A percentile compares a stretch with the other conserved stretches of the same genome.
Evolutionary conservation across 2,329 filamentous ascomycete genomes (phyloP).

Genomic region (Pseudogymnoascus sp.): DNA sequence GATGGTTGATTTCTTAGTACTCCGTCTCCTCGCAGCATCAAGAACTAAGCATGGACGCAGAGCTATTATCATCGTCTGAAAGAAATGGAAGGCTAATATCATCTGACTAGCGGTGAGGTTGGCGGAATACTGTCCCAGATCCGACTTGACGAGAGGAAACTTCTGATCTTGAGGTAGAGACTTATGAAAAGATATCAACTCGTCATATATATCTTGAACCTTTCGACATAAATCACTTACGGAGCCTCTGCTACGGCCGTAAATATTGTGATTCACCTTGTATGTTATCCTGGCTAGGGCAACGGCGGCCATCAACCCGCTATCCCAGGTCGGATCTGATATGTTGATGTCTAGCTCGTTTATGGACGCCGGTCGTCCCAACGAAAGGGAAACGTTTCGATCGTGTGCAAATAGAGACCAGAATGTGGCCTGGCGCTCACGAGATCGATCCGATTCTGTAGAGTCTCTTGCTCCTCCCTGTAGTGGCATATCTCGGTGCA

Average conservation of each 20-base stretch:
- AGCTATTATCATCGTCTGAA: slow-evolving; percentile 12
- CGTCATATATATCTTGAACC: slow-evolving; percentile 8
- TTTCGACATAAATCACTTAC: slow-evolving; percentile 11
- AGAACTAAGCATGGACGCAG: slow-evolving; percentile 11
- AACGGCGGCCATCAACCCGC: background rate
- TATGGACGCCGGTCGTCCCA: slow-evolving; percentile 11
- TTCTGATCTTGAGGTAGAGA: slow-evolving; percentile 1
- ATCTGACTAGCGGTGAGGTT: slow-evolving; percentile 7
- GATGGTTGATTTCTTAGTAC: background rate
- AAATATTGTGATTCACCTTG: slow-evolving; percentile 11
- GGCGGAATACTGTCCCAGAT: background rate
- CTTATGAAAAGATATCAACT: slow-evolving; percentile 10
- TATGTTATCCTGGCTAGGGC: slow-evolving; percentile 9
- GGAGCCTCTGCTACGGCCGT: slow-evolving; percentile 9
- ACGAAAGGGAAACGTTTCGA: slow-evolving; percentile 12
- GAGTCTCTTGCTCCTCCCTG: background rate
- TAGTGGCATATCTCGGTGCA: slow-evolving; percentile 7
- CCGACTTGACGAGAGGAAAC: slow-evolving; percentile 9
- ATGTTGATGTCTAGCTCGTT: slow-evolving; percentile 11
- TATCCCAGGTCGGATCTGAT: slow-evolving; percentile 2
- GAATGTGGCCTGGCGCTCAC: slow-evolving; percentile 11
- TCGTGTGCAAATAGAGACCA: slow-evolving; percentile 12
- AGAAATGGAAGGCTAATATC: slow-evolving; percentile 10
- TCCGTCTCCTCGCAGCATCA: background rate
- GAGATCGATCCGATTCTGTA: background rate